Evolutionary conservation across 805 yeast genomes (phyloP).

Genomic region (Pichia californica): DNA sequence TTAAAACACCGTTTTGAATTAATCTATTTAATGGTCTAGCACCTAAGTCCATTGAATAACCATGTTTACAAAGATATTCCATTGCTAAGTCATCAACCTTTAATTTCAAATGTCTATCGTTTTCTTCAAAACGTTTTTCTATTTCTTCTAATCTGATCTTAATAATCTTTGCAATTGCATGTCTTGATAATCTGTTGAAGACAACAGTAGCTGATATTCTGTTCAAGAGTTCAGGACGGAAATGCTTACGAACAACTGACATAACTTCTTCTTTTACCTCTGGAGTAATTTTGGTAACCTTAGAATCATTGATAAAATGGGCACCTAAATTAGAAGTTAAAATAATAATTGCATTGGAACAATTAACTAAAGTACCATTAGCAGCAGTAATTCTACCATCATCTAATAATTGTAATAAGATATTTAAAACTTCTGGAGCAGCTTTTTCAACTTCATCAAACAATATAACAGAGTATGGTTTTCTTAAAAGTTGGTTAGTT

Average conservation of each 20-base stretch:
- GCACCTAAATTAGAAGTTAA: conserved; percentile 99
- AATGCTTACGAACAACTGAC: conserved; percentile 78
- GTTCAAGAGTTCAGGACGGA: conserved; percentile 96
- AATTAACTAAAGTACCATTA: conserved; percentile 88
- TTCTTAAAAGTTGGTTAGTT: conserved; percentile 84
- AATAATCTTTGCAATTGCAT: conserved; percentile 89
- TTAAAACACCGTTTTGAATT: conserved; percentile 82
- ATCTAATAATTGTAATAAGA: conserved; percentile 85
- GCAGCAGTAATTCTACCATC: conserved; percentile 96
- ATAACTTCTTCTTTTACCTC: conserved; percentile 73
- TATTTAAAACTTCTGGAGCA: conserved; percentile 93
- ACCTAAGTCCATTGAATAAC: conserved; percentile 90
- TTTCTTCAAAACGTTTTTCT: conserved; percentile 75
- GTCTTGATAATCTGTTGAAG: conserved; percentile 86
- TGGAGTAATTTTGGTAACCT: conserved; percentile 55
- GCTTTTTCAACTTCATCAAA: conserved; percentile 99
- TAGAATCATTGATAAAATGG: conserved; percentile 65
- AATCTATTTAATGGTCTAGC: conserved; percentile 94
- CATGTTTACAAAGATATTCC: conserved; percentile 75
- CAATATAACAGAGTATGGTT: conserved; percentile 92
- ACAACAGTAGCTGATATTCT: conserved; percentile 91
- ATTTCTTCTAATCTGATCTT: conserved; percentile 78
- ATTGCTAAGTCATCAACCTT: conserved; percentile 70
- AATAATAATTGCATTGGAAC: conserved; percentile 85
- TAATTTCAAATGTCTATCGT: conserved; percentile 71